These are phyloP conservation scores for Vigna mungo DNA, from an alignment of 306 rosid species.

Conservation along the genomic window DNA sequence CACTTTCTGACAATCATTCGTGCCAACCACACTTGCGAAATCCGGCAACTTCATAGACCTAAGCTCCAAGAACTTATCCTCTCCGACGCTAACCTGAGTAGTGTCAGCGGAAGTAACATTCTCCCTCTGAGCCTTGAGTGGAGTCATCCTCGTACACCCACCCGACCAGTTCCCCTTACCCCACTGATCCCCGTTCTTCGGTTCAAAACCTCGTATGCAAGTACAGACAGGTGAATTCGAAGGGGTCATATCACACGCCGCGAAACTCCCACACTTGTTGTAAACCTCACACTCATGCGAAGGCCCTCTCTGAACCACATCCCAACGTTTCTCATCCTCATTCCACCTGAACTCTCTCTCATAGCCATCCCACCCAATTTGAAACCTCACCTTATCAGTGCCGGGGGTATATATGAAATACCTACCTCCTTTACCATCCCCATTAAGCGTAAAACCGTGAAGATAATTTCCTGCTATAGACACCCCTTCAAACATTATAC, in stretches of 20 bases:
- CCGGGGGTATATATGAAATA: constrained; percentile 46
- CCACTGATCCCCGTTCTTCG: constrained; percentile 50
- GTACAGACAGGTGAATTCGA: constrained; percentile 47
- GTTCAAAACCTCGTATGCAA: constrained; percentile 69
- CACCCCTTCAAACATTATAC: constrained; percentile 60
- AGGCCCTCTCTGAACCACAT: constrained; percentile 52
- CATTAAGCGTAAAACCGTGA: constrained; percentile 60
- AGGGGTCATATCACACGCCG: constrained; percentile 50
- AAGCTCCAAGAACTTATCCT: constrained; percentile 61
- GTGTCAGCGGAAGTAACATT: constrained; percentile 31
- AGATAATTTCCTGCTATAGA: constrained; percentile 47
- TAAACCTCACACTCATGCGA: constrained; percentile 64
- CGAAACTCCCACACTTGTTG: constrained; percentile 75
- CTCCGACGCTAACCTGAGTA: constrained; percentile 38
- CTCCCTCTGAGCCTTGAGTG: constrained; percentile 52
- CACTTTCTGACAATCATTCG: constrained; percentile 44
- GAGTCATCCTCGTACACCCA: constrained; percentile 69
- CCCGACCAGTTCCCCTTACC: constrained; percentile 50
- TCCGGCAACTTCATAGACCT: constrained; percentile 71
- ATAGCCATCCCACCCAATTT: constrained; percentile 63
- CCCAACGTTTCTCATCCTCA: constrained; percentile 53
- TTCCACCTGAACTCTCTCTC: constrained; percentile 63
- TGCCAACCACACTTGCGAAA: constrained; percentile 49
- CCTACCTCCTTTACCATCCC: constrained; percentile 8
- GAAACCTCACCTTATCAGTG: constrained; percentile 60